Evolutionary conservation across 2,329 filamentous ascomycete genomes (phyloP).

Genomic region (Bipolaris cookei): DNA sequence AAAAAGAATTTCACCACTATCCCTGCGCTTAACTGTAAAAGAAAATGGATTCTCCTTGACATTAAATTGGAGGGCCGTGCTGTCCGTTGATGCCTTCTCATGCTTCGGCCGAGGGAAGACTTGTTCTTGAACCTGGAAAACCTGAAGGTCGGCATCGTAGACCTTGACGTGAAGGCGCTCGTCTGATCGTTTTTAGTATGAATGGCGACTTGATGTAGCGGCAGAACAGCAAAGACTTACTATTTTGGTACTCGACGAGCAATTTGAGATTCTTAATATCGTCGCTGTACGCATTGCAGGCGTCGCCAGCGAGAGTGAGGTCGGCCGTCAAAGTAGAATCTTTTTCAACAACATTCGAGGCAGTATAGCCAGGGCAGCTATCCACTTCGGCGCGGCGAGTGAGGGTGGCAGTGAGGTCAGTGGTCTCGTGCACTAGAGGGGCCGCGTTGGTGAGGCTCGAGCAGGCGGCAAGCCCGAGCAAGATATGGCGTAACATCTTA

Average conservation of each 20-base stretch:
- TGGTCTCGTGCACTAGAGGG: constrained; percentile 16
- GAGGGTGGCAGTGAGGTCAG: constrained; percentile 11
- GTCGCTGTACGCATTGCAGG: constrained; percentile 66
- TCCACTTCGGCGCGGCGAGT: constrained; percentile 45
- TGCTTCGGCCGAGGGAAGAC: constrained; percentile 67
- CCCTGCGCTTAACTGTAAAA: constrained; percentile 67
- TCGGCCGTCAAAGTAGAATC: constrained; percentile 69
- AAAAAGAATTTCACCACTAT: constrained; percentile 67
- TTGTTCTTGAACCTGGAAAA: constrained; percentile 76
- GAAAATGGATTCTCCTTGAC: constrained; percentile 67
- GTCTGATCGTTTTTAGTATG: constrained; percentile 51
- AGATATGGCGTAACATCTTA: constrained; percentile 26
- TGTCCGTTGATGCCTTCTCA: constrained; percentile 38
- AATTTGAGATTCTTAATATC: constrained; percentile 64
- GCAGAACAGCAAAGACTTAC: constrained; percentile 47
- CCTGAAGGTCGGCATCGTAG: constrained; percentile 70
- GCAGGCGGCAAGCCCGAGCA: constrained; percentile 27
- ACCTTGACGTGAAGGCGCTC: constrained; percentile 77
- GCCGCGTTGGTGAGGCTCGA: constrained; percentile 23
- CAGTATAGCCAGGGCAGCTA: constrained; percentile 72
- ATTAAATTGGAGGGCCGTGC: constrained; percentile 61
- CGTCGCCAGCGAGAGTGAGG: constrained; percentile 69
- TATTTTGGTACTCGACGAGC: constrained; percentile 66
- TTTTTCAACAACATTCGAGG: constrained; percentile 63
- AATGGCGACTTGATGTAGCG: not conserved